phyloP scores from a whole-genome alignment of 805 yeast species.

The Yamadazyma scolyti region DNA sequence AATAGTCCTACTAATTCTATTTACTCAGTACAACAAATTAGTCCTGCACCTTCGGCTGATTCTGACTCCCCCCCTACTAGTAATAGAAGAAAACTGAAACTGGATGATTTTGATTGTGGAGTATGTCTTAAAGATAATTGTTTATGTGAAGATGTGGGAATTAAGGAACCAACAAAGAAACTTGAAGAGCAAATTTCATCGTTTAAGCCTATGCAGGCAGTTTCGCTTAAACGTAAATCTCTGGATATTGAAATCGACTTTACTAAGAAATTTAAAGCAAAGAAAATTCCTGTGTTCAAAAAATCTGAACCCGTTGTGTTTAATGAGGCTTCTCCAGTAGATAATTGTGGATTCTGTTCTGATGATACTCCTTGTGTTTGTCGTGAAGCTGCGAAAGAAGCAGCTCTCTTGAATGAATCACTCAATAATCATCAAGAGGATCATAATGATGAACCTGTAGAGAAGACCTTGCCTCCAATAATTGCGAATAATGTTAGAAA shows the following conservation, averaged over 20 bases:
- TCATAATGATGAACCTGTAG: slow-evolving; percentile 31
- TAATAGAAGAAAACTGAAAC: slow-evolving; percentile 4
- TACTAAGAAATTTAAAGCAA: slow-evolving; percentile 42
- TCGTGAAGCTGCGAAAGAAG: slow-evolving; percentile 66
- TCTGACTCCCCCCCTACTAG: slow-evolving; percentile 44
- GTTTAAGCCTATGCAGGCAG: slow-evolving; percentile 65
- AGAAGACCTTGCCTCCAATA: slow-evolving; percentile 41
- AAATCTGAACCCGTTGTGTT: slow-evolving; percentile 16
- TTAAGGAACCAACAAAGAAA: slow-evolving; percentile 22
- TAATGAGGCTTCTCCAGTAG: slow-evolving; percentile 50
- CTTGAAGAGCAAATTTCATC: slow-evolving; percentile 33
- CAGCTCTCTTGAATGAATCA: slow-evolving; percentile 32
- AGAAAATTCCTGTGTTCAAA: slow-evolving; percentile 35
- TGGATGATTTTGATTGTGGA: slow-evolving; percentile 48
- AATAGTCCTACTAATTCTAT: slow-evolving; percentile 27
- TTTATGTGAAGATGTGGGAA: slow-evolving; percentile 54
- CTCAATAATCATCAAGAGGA: slow-evolving; percentile 17
- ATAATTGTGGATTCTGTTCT: slow-evolving; percentile 90
- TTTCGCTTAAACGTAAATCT: slow-evolving; percentile 44
- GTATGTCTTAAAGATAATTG: slow-evolving; percentile 70
- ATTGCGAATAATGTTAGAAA: slow-evolving; percentile 24
- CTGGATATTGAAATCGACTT: slow-evolving; percentile 48
- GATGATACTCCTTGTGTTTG: slow-evolving; percentile 92
- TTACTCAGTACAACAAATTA: slow-evolving; percentile 43
- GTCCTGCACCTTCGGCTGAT: slow-evolving; percentile 53